Conservation (phyloP, 2,329 filamentous ascomycete species). For the Cladorrhinum sp. region DNA sequence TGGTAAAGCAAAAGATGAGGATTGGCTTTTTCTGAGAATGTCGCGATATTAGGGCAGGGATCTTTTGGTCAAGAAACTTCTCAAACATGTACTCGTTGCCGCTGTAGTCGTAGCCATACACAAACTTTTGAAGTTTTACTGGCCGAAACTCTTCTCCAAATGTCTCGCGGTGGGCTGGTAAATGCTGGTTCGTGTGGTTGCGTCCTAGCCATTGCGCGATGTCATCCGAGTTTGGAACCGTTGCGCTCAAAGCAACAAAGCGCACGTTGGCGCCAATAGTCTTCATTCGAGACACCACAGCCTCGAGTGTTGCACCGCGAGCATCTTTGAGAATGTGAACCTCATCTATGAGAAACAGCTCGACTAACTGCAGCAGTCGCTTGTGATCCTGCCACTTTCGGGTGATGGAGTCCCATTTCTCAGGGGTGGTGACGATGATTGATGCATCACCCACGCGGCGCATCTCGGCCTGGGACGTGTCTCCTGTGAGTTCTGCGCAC, state of each 20-base stretch:
- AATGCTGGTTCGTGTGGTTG: conserved; percentile 53
- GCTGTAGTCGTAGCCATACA: conserved; percentile 65
- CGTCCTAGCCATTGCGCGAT: conserved; percentile 77
- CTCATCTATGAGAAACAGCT: conserved; percentile 81
- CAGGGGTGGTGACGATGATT: conserved; percentile 83
- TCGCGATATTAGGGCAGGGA: conserved; percentile 63
- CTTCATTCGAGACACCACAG: conserved; percentile 85
- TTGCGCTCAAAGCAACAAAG: conserved; percentile 79
- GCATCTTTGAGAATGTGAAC: conserved; percentile 81
- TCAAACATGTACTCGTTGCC: conserved; percentile 77
- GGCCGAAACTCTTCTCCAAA: conserved; percentile 81
- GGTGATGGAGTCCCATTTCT: conserved; percentile 90
- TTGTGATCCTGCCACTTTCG: conserved; percentile 81
- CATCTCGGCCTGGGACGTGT: conserved; percentile 67
- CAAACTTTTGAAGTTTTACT: conserved; percentile 71
- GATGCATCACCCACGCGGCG: conserved; percentile 68
- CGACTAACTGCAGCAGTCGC: conserved; percentile 70
- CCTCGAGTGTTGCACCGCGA: conserved; percentile 76
- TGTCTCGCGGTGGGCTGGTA: conserved; percentile 63
- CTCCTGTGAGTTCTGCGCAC: conserved; percentile 77
- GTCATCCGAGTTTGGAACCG: conserved; percentile 77
- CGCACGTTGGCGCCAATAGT: conserved; percentile 70
- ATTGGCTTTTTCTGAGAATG: conserved; percentile 71
- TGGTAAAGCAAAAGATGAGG: conserved; percentile 79
- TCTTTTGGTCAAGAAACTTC: conserved; percentile 60